These are phyloP conservation scores for Raphanus raphanistrum DNA, from an alignment of 345 rosid genomes.

Conservation along the genomic window DNA sequence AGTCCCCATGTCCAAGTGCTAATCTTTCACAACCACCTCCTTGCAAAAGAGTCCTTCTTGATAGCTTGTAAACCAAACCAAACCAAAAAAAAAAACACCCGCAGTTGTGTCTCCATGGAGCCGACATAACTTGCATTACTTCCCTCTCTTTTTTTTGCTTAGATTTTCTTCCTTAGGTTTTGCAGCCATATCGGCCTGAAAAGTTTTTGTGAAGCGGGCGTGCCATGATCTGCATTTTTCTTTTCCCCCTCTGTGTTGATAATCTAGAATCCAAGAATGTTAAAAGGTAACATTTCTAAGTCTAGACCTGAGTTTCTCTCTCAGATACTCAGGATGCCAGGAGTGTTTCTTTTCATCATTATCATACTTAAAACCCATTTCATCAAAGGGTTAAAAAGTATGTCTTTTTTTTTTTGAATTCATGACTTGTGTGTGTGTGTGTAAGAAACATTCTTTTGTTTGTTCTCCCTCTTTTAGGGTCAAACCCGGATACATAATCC, in stretches of 20 bases:
- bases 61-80: conserved; percentile 57
- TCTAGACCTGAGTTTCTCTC: conserved; percentile 48
- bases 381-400: conserved; percentile 19
- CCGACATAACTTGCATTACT: conserved; percentile 26
- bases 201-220: conserved; percentile 70
- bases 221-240: conserved; percentile 60
- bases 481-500: conserved; percentile 40
- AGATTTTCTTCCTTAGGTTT: conserved; percentile 41
- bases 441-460: conserved; percentile 36
- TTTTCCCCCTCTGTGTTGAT: conserved; percentile 1
- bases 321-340: conserved; percentile 37
- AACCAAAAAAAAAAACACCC: neutral
- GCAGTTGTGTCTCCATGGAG: conserved; percentile 39
- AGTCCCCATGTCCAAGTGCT: conserved; percentile 62
- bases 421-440: conserved; percentile 33
- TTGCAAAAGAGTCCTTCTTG: conserved; percentile 96
- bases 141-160: conserved; percentile 22
- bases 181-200: conserved; percentile 80
- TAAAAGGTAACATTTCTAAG: conserved; percentile 61
- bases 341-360: conserved; percentile 19
- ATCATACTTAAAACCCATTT: conserved; percentile 20
- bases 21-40: conserved; percentile 74
- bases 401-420: conserved; percentile 1
- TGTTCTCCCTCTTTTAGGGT: conserved; percentile 10
- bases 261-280: conserved; percentile 62